Evolutionary conservation across 495 filamentous ascomycete species (phyloP).

Genomic region (Penicillium pulvis): DNA sequence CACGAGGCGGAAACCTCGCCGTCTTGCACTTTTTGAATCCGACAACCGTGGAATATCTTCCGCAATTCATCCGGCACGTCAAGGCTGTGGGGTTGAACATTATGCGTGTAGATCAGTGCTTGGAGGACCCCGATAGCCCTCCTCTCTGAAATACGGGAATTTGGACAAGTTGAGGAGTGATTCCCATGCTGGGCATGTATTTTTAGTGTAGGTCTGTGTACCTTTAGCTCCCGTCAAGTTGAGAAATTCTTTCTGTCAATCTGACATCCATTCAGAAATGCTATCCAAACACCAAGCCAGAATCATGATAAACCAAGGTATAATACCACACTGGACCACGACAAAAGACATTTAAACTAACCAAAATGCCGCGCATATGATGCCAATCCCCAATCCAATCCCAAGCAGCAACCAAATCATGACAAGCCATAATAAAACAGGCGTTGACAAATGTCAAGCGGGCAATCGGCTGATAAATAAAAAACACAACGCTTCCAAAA

Average conservation of each 20-base stretch:
- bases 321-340: constrained; percentile 5
- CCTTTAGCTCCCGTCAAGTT: background rate
- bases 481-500: background rate
- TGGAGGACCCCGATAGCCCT: constrained; percentile 70
- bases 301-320: background rate
- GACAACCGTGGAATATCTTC: constrained; percentile 66
- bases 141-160: constrained; percentile 36
- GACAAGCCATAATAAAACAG: constrained; percentile 3
- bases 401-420: constrained; percentile 3
- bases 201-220: constrained; percentile 6
- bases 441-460: background rate
- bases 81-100: constrained; percentile 66
- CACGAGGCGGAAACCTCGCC: constrained; percentile 67
- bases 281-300: background rate
- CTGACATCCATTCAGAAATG: background rate
- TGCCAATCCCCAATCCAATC: constrained; percentile 4
- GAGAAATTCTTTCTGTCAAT: background rate
- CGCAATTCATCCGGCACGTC: constrained; percentile 68
- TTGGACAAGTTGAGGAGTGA: background rate
- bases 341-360: constrained; percentile 1
- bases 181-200: background rate
- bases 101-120: constrained; percentile 80
- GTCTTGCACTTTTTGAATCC: constrained; percentile 78
- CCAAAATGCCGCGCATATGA: constrained; percentile 15
- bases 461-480: too few species aligned